Conservation (phyloP, 257 asterid species). For the Jacaranda mimosifolia region DNA sequence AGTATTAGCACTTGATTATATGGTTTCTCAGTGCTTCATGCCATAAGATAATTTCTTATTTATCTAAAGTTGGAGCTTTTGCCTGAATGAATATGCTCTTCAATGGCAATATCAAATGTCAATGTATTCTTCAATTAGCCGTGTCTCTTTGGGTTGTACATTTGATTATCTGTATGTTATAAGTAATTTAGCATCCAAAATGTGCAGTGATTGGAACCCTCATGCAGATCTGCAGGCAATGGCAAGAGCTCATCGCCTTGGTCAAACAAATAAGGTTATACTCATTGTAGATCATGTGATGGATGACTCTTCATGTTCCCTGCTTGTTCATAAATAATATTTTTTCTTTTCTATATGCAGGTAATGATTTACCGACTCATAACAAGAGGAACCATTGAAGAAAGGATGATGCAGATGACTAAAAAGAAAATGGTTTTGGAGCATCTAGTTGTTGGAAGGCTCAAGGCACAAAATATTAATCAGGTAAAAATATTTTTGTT, state of each 20-base stretch:
- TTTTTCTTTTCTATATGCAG: slow-evolving; percentile 55
- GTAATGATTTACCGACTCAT: slow-evolving; percentile 94
- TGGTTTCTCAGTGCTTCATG: neutral
- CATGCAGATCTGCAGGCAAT: slow-evolving; percentile 99
- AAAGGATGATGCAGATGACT: slow-evolving; percentile 99
- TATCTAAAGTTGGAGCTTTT: neutral
- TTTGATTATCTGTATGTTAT: slow-evolving; percentile 29
- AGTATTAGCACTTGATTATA: neutral
- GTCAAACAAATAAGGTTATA: slow-evolving; percentile 95
- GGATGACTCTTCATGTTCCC: slow-evolving; percentile 33
- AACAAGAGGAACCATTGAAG: slow-evolving; percentile 94
- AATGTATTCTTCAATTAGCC: slow-evolving; percentile 9
- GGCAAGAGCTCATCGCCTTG: slow-evolving; percentile 99
- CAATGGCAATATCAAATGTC: neutral
- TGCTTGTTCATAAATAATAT: slow-evolving; percentile 30
- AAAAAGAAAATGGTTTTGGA: slow-evolving; percentile 99
- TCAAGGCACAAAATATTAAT: slow-evolving; percentile 89
- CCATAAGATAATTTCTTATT: neutral
- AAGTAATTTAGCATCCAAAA: slow-evolving; percentile 38
- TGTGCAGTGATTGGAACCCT: slow-evolving; percentile 98
- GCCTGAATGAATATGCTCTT: neutral
- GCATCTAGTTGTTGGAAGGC: slow-evolving; percentile 96
- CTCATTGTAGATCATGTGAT: slow-evolving; percentile 33
- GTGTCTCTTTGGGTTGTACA: slow-evolving; percentile 17
- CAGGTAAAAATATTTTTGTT: slow-evolving; percentile 57